phyloP scores from a whole-genome alignment of 306 rosid genomes.

The Cucumis melo region DNA sequence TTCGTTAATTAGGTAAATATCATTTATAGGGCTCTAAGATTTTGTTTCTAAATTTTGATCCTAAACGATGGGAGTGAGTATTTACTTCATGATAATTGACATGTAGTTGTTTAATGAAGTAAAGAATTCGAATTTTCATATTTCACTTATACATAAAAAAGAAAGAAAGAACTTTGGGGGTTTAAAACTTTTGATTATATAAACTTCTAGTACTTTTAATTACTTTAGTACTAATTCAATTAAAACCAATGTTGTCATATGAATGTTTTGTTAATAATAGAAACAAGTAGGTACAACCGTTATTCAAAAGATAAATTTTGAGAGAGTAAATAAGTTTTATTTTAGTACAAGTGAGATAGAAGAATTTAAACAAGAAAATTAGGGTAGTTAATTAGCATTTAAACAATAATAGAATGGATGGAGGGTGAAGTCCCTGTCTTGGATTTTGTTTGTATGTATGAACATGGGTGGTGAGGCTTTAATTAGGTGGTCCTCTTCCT shows the following conservation, averaged over 20 bases:
- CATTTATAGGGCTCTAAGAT: not conserved
- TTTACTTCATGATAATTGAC: no score
- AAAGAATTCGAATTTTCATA: no score
- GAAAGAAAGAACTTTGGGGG: no score
- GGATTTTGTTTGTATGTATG: not conserved
- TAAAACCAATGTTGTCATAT: not conserved
- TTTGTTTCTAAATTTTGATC: no score
- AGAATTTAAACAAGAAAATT: no score
- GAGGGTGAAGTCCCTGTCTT: not conserved
- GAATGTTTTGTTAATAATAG: not conserved
- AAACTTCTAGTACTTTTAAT: not conserved
- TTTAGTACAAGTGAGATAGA: no score
- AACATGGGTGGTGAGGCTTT: slow-evolving; percentile 3
- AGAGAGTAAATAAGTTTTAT: no score
- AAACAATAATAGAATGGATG: not conserved
- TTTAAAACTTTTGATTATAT: not conserved
- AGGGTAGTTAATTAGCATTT: not conserved
- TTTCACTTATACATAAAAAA: no score
- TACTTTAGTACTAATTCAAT: not conserved
- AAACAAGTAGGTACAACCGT: not conserved
- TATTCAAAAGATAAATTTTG: no score
- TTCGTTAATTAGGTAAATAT: not conserved
- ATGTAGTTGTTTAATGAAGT: no score
- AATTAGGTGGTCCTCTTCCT: not conserved
- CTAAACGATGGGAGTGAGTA: no score